Evolutionary conservation across 2,329 filamentous ascomycete genomes (phyloP).

Genomic region (Nannizziopsis barbatae): DNA sequence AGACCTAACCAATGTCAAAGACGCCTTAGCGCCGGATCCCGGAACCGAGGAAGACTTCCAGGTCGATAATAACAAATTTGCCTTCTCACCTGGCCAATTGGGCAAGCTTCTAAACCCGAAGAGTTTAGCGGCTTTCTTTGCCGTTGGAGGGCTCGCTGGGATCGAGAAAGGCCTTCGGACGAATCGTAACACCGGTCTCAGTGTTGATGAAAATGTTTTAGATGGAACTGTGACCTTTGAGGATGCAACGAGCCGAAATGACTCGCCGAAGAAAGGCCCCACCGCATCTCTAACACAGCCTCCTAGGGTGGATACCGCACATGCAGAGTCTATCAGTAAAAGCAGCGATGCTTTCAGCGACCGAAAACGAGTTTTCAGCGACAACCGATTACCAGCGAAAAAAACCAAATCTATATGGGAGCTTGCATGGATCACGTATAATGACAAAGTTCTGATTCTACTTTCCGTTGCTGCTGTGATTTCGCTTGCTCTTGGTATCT

Average conservation of each 20-base stretch:
- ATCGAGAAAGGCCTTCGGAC: conserved; percentile 63
- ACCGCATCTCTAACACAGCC: conserved; percentile 14
- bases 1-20: conserved; percentile 47
- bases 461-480: conserved; percentile 61
- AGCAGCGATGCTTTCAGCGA: conserved; percentile 43
- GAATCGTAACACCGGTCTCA: conserved; percentile 53
- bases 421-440: conserved; percentile 69
- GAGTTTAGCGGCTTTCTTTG: conserved; percentile 61
- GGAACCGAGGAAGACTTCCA: conserved; percentile 60
- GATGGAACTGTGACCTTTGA: conserved; percentile 58
- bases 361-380: conserved; percentile 57
- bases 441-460: conserved; percentile 67
- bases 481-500: conserved; percentile 62
- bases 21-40: conserved; percentile 57
- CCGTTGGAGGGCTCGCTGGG: conserved; percentile 60
- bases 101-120: conserved; percentile 73
- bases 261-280: conserved; percentile 12
- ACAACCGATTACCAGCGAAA: conserved; percentile 56
- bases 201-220: conserved; percentile 54
- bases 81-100: conserved; percentile 60
- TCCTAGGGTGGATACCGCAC: conserved; percentile 13
- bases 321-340: conserved; percentile 15
- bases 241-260: conserved; percentile 39
- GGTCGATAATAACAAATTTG: conserved; percentile 58
- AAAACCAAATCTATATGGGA: conserved; percentile 59